Conservation (phyloP, 345 rosid species). For the Gossypium raimondii region DNA sequence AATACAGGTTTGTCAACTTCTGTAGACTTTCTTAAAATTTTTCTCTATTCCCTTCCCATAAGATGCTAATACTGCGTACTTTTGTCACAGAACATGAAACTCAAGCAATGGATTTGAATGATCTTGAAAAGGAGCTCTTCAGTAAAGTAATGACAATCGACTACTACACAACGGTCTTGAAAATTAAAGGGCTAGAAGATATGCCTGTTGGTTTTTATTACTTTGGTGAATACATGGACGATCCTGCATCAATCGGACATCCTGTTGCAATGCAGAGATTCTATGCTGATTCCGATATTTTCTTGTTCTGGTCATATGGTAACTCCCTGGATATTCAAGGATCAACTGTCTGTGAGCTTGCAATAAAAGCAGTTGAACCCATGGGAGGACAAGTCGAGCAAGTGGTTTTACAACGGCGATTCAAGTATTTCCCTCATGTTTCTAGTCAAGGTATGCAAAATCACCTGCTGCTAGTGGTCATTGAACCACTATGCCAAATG, state of each 20-base stretch:
- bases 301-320: slow-evolving; percentile 72
- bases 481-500: not conserved
- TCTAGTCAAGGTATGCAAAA: slow-evolving; percentile 45
- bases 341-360: slow-evolving; percentile 37
- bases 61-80: slow-evolving; percentile 11
- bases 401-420: slow-evolving; percentile 49
- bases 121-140: slow-evolving; percentile 50
- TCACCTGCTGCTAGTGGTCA: not conserved
- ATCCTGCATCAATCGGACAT: slow-evolving; percentile 57
- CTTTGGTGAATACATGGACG: slow-evolving; percentile 62
- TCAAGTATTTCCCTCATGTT: slow-evolving; percentile 68
- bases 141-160: slow-evolving; percentile 58
- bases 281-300: slow-evolving; percentile 51
- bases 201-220: slow-evolving; percentile 59
- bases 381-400: slow-evolving; percentile 51
- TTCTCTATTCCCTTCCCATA: not conserved
- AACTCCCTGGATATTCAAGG: slow-evolving; percentile 42
- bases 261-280: slow-evolving; percentile 75
- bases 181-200: slow-evolving; percentile 52
- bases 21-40: not conserved
- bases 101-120: slow-evolving; percentile 42
- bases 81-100: slow-evolving; percentile 38
- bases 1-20: slow-evolving; percentile 33
- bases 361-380: slow-evolving; percentile 29
- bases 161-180: slow-evolving; percentile 59